Percentiles rank a stretch among this genome's conserved stretches.
Conservation (phyloP, 352 stramenopile species). For the Phytophthora palmivora region DNA sequence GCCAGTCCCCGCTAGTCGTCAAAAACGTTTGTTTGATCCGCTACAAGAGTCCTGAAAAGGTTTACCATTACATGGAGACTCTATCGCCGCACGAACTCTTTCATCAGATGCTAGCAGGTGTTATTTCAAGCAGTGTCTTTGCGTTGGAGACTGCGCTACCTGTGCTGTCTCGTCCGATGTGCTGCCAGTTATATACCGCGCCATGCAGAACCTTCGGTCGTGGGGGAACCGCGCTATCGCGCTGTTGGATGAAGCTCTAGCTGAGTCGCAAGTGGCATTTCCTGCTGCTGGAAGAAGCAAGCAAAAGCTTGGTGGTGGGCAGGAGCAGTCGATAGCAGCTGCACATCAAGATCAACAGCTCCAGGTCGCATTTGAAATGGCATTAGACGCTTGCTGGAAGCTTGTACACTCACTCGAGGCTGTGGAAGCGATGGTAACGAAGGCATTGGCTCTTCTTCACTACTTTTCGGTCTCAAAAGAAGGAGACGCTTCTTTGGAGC, state of each 20-base stretch:
- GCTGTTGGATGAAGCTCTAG: constrained; percentile 67
- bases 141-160: constrained; percentile 60
- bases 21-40: constrained; percentile 77
- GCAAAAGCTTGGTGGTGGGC: constrained; percentile 18
- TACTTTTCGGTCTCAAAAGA: constrained; percentile 43
- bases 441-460: constrained; percentile 52
- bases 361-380: constrained; percentile 85
- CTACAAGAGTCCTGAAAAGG: constrained; percentile 79
- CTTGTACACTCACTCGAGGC: constrained; percentile 59
- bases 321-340: constrained; percentile 45
- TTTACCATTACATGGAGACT: constrained; percentile 87
- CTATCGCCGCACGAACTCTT: constrained; percentile 81
- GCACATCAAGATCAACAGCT: constrained; percentile 56
- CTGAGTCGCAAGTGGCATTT: constrained; percentile 71
- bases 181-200: constrained; percentile 45
- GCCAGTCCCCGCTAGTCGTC: constrained; percentile 58
- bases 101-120: constrained; percentile 76
- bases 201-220: constrained; percentile 44
- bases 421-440: constrained; percentile 61
- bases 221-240: constrained; percentile 58
- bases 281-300: constrained; percentile 38
- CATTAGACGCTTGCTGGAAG: constrained; percentile 76
- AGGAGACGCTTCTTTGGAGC: constrained; percentile 24
- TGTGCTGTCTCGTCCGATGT: constrained; percentile 33
- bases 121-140: constrained; percentile 63